Base-by-base conservation (phyloP, 2,329 filamentous ascomycete genomes). In the Aspergillus costaricaensis region DNA sequence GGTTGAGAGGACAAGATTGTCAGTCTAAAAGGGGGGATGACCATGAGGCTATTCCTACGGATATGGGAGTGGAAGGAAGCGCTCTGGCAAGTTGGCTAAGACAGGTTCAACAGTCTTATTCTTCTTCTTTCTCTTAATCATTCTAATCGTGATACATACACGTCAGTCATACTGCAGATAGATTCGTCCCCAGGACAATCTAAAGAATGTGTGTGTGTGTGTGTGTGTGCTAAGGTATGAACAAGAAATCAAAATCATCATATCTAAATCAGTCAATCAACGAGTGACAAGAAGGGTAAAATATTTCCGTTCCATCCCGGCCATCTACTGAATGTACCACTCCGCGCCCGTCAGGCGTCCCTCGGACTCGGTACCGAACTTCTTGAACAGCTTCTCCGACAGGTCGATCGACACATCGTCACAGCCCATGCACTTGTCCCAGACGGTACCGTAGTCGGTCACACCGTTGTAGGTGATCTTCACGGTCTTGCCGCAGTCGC, bases 341-440 rank as follows among this genome's bases (percentile, higher is more conserved):
- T 76, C 68, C 50, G 80, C 76, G 58, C 73, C 76, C 59, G 53
- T 14, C 55, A 82, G 69, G 65, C 81, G 79, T 54, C 80, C 81
- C 43, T 71, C 72, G 19, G 56, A 61, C 9, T 72, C 55, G 9
- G 60, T 54, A 25, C 73, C 74, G 47, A 90, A 78, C 19, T 81
- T 77, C n/a, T 69, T 64, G 76, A 87, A 89, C 62, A 83, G 76
- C 67, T 82, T 80, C 62, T 80, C 76, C 65, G 83, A 85, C 66
- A 89, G 81, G 69, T 92, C 89, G 52, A 92, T 84, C 68, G 82
- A 79, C 43, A 73, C 65, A 36, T 68, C 55, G 62, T 52, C 70
- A 75, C 91, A 95, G 68, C 88, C 88, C 77, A 85, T 84, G 82
- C 91, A 95, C 80, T 91, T 91, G 80, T 95, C 91, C 55, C 83